Evolutionary conservation across 1,139 yeast species (phyloP).

Genomic region (Taphrina betulina): DNA sequence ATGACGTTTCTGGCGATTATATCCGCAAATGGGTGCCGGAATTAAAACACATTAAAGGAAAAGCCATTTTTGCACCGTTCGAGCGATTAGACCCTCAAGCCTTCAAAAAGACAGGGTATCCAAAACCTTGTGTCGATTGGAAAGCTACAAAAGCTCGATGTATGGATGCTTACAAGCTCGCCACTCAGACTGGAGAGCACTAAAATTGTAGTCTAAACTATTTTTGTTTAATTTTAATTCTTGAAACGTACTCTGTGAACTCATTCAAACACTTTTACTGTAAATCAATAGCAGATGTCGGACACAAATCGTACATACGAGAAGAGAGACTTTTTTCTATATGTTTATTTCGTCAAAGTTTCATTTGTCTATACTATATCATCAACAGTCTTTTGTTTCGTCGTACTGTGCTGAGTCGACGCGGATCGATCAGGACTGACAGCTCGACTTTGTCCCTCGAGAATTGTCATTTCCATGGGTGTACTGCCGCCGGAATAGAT

Average conservation of each 20-base stretch:
- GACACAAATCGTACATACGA: too few species aligned
- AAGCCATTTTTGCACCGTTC: constrained; percentile 49
- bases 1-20: constrained; percentile 52
- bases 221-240: too few species aligned
- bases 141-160: constrained; percentile 26
- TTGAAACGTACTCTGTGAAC: too few species aligned
- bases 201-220: not conserved
- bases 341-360: too few species aligned
- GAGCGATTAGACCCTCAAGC: constrained; percentile 38
- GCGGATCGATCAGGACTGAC: too few species aligned
- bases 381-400: too few species aligned
- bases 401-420: too few species aligned
- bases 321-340: too few species aligned
- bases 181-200: constrained; percentile 16
- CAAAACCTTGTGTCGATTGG: constrained; percentile 48
- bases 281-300: too few species aligned
- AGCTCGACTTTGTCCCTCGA: constrained; percentile 1
- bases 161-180: constrained; percentile 27
- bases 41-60: constrained; percentile 43
- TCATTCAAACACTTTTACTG: too few species aligned
- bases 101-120: constrained; percentile 46
- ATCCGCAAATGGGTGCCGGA: constrained; percentile 57
- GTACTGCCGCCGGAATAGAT: not conserved
- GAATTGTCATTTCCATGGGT: not conserved
- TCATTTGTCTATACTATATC: too few species aligned